A percentile compares a stretch with the other conserved stretches of the same genome.
These are phyloP conservation scores for Primulina eburnea DNA, from an alignment of 257 asterid species.

Conservation along the genomic window DNA sequence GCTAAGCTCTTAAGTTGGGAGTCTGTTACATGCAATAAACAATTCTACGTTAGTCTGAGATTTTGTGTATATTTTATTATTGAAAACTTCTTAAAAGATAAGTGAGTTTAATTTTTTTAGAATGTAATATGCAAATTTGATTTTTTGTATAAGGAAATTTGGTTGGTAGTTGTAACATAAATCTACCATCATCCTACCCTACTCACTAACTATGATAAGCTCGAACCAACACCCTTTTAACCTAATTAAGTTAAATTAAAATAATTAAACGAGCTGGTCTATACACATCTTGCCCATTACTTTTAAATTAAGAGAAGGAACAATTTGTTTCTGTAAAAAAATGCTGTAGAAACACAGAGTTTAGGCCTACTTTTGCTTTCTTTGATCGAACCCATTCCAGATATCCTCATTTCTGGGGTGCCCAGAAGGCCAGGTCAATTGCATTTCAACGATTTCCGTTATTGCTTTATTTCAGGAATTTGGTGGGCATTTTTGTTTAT, in stretches of 20 bases:
- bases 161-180: constrained; percentile 36
- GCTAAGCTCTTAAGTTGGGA: too few relatives aligned
- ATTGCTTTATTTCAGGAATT: constrained; percentile 28
- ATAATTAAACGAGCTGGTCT: background rate
- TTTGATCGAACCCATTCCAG: constrained; percentile 19
- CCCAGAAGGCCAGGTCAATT: constrained; percentile 21
- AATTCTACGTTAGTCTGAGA: too few relatives aligned
- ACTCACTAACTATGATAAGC: constrained; percentile 33
- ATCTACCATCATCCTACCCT: constrained; percentile 15
- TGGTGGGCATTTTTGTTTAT: constrained; percentile 8
- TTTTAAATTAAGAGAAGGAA: constrained; percentile 11
- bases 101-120: background rate
- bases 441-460: constrained; percentile 10
- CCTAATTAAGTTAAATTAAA: constrained; percentile 5
- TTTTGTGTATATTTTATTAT: too few relatives aligned
- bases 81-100: background rate
- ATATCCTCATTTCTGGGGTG: constrained; percentile 23
- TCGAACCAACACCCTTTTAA: constrained; percentile 23
- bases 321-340: background rate
- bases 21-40: too few relatives aligned
- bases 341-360: constrained; percentile 1
- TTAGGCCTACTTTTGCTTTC: constrained; percentile 17
- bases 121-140: background rate
- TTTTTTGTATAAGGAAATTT: background rate
- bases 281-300: constrained; percentile 5